Base-by-base conservation (phyloP, 1,284 basidiomycete species). In the Trametes pubescens region DNA sequence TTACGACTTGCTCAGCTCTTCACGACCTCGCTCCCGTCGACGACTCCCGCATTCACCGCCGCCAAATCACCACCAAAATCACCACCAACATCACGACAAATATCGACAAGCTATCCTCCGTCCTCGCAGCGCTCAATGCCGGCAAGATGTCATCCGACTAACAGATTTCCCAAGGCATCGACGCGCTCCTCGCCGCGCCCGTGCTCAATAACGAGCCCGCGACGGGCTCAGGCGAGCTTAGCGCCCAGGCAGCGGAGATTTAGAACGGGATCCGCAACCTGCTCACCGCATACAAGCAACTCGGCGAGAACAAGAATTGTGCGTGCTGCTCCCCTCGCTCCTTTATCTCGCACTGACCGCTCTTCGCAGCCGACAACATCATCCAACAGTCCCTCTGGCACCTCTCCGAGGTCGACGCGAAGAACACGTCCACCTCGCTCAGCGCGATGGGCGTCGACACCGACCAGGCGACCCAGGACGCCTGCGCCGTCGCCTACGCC, bases 341-440 rank as follows among this genome's bases (percentile, higher is more conserved):
- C n/a, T 11, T 52, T 18, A n/a, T 0, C 14, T 4, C 37, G 18
- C 32, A 35, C 10, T 16, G 18, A 35, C 6, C 56, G 13, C 24
- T 38, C 69, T 29, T n/a, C 70, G 47, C 44, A 90, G 88, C 78
- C 56, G 89, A 90, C 60, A 82, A 89, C 67, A 67, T 86, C 51
- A 71, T 91, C 8, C 89, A 91, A 69, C 77, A 87, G 59, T 85
- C 85, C 9, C 73, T 90, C 22, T 90, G 84, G 83, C 85, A 88
- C 65, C 75, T 91, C 32, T 78, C 81, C 0, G 78, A 86, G 67
- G 83, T 81, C 24, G 83, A 89, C 61, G 64, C 83, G 40, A 72
- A 79, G 6, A 71, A 76, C 0, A 78, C 82, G 10, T 74, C 73
- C 13, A 71, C 78, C 14, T 69, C 72, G 57, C 32, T 71, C 16